Conservation (phyloP, 441 rosid species). For the Jatropha multifida region DNA sequence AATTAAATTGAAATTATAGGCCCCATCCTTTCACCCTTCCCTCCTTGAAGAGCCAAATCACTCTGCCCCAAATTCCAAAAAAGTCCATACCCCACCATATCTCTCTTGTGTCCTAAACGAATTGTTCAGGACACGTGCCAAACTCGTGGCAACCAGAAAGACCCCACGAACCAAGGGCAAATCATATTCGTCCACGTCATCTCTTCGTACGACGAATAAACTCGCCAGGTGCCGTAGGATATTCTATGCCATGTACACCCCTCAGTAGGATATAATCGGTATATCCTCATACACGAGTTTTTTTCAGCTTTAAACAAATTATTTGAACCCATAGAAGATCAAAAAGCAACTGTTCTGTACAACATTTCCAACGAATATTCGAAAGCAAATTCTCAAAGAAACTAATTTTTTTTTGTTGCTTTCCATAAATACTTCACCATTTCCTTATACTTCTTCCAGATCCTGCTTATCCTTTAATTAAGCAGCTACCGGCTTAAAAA, state of each 20-base stretch:
- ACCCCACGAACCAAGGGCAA: background rate
- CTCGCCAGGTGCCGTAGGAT: slow-evolving; percentile 40
- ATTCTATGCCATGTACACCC: slow-evolving; percentile 33
- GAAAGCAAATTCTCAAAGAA: slow-evolving; percentile 14
- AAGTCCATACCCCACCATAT: background rate
- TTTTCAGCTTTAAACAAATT: background rate
- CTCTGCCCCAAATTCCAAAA: background rate
- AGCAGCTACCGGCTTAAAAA: background rate
- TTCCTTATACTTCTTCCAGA: slow-evolving; percentile 1
- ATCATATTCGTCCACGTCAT: slow-evolving; percentile 31
- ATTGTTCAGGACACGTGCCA: background rate
- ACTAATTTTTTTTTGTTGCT: background rate
- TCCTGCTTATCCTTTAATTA: background rate
- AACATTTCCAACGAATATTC: slow-evolving; percentile 49
- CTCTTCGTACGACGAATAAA: slow-evolving; percentile 25
- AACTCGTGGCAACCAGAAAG: background rate
- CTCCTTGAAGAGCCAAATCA: slow-evolving; percentile 36
- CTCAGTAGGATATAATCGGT: slow-evolving; percentile 28
- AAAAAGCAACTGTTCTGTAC: slow-evolving; percentile 6
- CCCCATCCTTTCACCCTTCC: slow-evolving; percentile 21
- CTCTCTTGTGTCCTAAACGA: background rate
- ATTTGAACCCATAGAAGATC: background rate
- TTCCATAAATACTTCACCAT: slow-evolving; percentile 1
- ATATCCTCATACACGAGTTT: slow-evolving; percentile 30
- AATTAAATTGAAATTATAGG: background rate